Evolutionary conservation across 2,329 filamentous ascomycete species (phyloP).

Genomic region (Colletotrichum endophyticum): DNA sequence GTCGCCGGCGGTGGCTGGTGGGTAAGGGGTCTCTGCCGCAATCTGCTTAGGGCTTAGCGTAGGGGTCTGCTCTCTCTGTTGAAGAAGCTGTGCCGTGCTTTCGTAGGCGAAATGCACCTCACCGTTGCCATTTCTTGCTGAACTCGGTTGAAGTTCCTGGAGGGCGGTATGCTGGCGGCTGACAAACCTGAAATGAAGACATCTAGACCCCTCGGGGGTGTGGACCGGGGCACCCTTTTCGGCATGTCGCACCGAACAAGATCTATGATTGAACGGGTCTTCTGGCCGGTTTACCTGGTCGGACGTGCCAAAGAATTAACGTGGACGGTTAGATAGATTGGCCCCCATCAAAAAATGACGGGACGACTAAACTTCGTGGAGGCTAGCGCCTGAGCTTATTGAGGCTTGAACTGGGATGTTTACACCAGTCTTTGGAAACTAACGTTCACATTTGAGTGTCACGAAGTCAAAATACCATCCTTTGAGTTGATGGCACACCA

Average conservation of each 20-base stretch:
- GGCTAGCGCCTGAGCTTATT: not conserved
- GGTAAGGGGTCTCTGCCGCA: not conserved
- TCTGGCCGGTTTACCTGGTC: not conserved
- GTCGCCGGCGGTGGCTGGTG: not conserved
- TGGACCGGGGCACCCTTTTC: not conserved
- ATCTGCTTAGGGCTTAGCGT: constrained; percentile 14
- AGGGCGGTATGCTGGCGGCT: not conserved
- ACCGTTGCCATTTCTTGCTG: not conserved
- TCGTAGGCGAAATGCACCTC: not conserved
- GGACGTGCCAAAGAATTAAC: not conserved
- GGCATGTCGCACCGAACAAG: not conserved
- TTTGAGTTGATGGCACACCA: not conserved
- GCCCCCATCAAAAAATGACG: not conserved
- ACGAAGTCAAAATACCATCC: not conserved
- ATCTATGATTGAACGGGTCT: not conserved
- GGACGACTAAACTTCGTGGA: not conserved
- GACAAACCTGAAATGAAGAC: not conserved
- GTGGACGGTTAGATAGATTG: not conserved
- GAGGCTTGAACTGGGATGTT: not conserved
- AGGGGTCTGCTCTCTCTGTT: not conserved
- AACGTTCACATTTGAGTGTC: not conserved
- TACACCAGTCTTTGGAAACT: not conserved
- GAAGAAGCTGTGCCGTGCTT: not conserved
- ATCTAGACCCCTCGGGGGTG: not conserved
- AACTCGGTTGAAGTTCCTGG: not conserved